A percentile compares a stretch with the other conserved stretches of the same genome.
Conservation (phyloP, 768 basidiomycete genomes). For the Phlegmacium glaucopus region DNA sequence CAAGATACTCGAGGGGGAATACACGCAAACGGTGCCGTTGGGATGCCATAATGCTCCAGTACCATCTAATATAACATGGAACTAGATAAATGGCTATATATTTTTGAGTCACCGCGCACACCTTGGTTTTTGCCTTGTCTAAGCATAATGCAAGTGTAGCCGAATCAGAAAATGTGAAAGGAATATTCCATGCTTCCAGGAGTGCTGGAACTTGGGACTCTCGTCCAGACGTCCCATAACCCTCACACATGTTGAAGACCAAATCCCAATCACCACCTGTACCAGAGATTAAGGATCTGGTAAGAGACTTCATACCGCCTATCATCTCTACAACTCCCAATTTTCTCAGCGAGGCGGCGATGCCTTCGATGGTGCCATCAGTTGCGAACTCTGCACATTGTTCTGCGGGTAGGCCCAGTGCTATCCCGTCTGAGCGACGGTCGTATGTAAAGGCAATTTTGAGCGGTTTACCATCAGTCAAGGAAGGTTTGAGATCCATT, state of each 20-base stretch:
- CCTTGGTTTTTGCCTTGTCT: constrained; percentile 27
- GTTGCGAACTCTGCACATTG: constrained; percentile 19
- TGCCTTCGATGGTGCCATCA: constrained; percentile 15
- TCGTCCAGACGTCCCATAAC: constrained; percentile 14
- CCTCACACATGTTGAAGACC: constrained; percentile 23
- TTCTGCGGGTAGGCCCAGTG: constrained; percentile 10
- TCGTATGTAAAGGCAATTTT: constrained; percentile 18
- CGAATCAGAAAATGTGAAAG: constrained; percentile 23
- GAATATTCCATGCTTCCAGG: constrained; percentile 20
- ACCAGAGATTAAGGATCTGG: constrained; percentile 6
- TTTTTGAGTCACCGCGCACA: not conserved
- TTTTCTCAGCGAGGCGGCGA: constrained; percentile 14
- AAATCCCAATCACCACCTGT: constrained; percentile 17
- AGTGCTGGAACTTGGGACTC: constrained; percentile 25
- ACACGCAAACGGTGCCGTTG: constrained; percentile 19
- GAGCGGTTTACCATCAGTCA: not conserved
- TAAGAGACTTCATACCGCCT: constrained; percentile 15
- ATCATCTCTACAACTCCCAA: constrained; percentile 19
- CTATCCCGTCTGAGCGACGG: constrained; percentile 13
- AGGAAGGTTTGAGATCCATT: too few species aligned
- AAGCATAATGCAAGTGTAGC: constrained; percentile 21
- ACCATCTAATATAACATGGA: constrained; percentile 13
- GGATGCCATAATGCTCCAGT: constrained; percentile 17
- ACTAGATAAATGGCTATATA: not conserved
- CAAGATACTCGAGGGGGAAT: constrained; percentile 13